Base-by-base conservation (phyloP, 768 basidiomycete species). In the Collybiopsis confluens region DNA sequence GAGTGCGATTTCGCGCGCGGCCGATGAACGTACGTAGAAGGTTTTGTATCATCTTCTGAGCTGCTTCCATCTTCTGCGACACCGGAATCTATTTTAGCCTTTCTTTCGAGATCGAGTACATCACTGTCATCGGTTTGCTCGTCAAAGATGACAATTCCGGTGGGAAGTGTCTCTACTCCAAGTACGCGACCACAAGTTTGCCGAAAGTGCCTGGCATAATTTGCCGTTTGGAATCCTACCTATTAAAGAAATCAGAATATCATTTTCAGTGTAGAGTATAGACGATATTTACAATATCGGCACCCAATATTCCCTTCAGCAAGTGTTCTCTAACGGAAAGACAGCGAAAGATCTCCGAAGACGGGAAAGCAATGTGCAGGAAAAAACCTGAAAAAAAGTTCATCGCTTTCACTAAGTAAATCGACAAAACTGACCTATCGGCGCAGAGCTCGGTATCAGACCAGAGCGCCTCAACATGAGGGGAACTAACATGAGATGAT, bases 361-460 rank as follows among this genome's bases (percentile, higher is more conserved):
- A 88, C 2, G 95, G 96, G 73, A 97, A 98, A 2, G 96, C 91
- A 53, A 95, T 93, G 65, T 98, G 96, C 70, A 97, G 82, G 79
- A 98, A 98, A 81, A 98, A 97, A 2, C 89, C 82, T 56, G 80
- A 78, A 38, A 73, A 70, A 2, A 45, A 15, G 45, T 13, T 4
- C 3, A 35, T 46, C 24, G 9, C 21, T 4, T 27, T 15, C 21
- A 9, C 16, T 10, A 9, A 21, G 26, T 3, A 52, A 21, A 30
- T 9, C 15, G 51, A 43, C 28, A 13, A 30, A 6, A 51, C 47
- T 49, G 10, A 7, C 82, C 92, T 60, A 92, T 89, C 33, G 85
- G 82, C 0, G 84, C 82, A 18, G 76, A 74, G 1, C 71, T 64
- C 2, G 65, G 85, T 66, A 68, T 92, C 65, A 63, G 77, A 52